Conservation (phyloP, 805 yeast genomes). For the Hanseniaspora clermontiae region DNA sequence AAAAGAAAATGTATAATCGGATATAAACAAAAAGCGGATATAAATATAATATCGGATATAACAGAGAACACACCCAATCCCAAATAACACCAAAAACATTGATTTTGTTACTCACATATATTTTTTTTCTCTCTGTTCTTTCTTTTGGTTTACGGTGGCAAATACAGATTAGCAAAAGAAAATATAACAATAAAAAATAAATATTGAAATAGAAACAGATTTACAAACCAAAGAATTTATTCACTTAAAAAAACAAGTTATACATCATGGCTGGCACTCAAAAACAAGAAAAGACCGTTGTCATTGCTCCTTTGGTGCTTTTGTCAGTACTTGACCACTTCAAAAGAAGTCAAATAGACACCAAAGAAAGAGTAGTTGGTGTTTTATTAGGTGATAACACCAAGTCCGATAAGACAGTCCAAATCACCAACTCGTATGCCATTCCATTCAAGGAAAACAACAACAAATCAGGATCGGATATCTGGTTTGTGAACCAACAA, state of each 20-base stretch:
- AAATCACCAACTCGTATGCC: constrained; percentile 86
- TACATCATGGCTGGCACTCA: not conserved
- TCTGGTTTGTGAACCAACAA: constrained; percentile 96
- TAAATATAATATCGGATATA: too few relatives aligned
- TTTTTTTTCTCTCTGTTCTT: not conserved
- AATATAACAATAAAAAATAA: not conserved
- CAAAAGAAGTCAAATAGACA: constrained; percentile 65
- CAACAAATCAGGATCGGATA: constrained; percentile 52
- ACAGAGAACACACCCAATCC: too few relatives aligned
- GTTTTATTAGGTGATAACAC: constrained; percentile 77
- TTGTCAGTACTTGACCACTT: constrained; percentile 92
- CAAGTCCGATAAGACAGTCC: constrained; percentile 36
- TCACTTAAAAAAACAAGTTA: too few relatives aligned
- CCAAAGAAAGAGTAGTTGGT: constrained; percentile 80
- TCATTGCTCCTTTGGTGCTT: constrained; percentile 91
- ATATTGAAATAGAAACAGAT: too few relatives aligned
- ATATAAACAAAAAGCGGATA: too few relatives aligned
- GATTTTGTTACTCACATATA: not conserved
- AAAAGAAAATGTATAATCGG: not conserved
- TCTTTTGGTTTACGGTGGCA: not conserved
- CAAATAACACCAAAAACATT: too few relatives aligned
- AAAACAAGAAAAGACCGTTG: constrained; percentile 32
- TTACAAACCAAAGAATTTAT: not conserved
- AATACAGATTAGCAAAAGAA: not conserved
- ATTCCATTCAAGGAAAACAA: constrained; percentile 97